Evolutionary conservation across 495 filamentous ascomycete species (phyloP), one percentile per base, ranked within the genome.

Genomic region (Penicillium angulare): DNA sequence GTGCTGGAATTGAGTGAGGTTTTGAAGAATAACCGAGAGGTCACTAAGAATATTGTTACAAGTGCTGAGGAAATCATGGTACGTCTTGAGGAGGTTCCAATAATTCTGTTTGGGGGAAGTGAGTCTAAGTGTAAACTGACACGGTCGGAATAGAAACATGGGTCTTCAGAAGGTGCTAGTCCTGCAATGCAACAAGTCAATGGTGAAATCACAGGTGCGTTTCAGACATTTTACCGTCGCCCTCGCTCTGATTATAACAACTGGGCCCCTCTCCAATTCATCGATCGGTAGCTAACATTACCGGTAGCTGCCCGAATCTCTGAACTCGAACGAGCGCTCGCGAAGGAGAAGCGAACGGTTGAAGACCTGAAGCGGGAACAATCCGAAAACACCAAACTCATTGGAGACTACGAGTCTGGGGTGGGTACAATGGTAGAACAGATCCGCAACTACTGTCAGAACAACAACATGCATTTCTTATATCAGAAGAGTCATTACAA

Each of bases 1-100:
- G 86, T 95, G 15, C 77, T 91, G 49, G 86, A 92, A 63, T 72
- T 95, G 55, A 88, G 85, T 51, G 81, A 85, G 20, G 79, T 89
- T 49, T 76, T 92, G 16, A 84, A 85, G 58, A 81, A 86, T 34
- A 95, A 93, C 65, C 82, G 88, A 46, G 85, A 86, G 47, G 80
- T 87, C 43, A 86, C 88, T 7, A 82, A 85, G 52, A 82, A 81
- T 33, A 86, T 95, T 47, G 85, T 92, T 10, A 73, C 78, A 5
- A 86, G 87, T 51, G 81, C 83, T 5, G 78, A 82, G 49, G 80
- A 83, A 40, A 72, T 85, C 38, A 79, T 80, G 71, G 79, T 80
- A 64, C 34, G 74, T 64, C 32, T 3, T n/a, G n/a, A n/a, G 13
- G 16, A 16, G n/a, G 26, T 27, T 29, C 5, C 17, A 46, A n/a